These are phyloP conservation scores for Rauvolfia tetraphylla DNA, from an alignment of 257 asterid genomes.

Conservation along the genomic window DNA sequence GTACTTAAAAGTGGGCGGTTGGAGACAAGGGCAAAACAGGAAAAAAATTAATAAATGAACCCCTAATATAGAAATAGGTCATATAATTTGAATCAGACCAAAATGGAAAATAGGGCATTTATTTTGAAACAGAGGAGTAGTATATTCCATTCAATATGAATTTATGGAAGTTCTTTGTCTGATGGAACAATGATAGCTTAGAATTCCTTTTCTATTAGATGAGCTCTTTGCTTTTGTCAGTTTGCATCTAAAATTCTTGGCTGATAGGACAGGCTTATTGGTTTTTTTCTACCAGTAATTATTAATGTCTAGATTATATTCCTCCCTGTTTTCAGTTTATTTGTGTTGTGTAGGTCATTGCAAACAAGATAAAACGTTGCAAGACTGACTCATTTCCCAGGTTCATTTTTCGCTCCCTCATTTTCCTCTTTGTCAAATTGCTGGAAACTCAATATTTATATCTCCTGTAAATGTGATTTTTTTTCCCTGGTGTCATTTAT, in stretches of 20 bases:
- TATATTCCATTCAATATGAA: too few species aligned
- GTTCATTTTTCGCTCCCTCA: slow-evolving; percentile 37
- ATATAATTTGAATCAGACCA: too few species aligned
- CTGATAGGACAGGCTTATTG: not conserved
- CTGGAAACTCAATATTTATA: not conserved
- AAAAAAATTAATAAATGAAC: too few species aligned
- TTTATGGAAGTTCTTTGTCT: not conserved
- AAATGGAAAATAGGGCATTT: too few species aligned
- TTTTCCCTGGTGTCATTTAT: slow-evolving; percentile 17
- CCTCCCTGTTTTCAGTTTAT: slow-evolving; percentile 1
- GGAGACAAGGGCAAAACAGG: too few species aligned
- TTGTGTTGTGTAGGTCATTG: slow-evolving; percentile 55
- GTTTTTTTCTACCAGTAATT: not conserved
- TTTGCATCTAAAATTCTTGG: not conserved
- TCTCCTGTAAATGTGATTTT: slow-evolving; percentile 11
- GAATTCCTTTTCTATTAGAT: not conserved
- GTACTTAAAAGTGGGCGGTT: too few species aligned
- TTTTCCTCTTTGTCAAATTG: slow-evolving; percentile 6
- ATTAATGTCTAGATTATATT: not conserved
- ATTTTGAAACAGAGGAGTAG: too few species aligned
- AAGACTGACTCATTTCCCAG: slow-evolving; percentile 88
- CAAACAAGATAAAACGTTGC: slow-evolving; percentile 89
- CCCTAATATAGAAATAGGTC: too few species aligned
- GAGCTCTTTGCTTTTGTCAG: not conserved
- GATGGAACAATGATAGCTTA: not conserved